Conservation (phyloP, 805 yeast genomes). For the Wickerhamiella galacta region DNA sequence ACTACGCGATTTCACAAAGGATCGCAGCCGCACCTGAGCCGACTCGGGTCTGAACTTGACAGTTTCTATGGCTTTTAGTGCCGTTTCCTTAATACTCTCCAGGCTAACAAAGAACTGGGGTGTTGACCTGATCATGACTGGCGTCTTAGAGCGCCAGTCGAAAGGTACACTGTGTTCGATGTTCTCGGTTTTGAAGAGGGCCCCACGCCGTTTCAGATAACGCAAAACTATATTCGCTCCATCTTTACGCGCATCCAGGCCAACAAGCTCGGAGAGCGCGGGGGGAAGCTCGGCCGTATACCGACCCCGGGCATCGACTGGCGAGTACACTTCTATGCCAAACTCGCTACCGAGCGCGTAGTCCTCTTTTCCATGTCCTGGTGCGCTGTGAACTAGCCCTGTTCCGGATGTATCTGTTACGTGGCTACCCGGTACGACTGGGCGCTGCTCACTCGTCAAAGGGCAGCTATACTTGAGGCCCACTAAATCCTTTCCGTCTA, state of each 20-base stretch:
- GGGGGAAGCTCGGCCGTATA: slow-evolving; percentile 37
- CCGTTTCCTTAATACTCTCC: slow-evolving; percentile 39
- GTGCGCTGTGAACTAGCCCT: slow-evolving; percentile 92
- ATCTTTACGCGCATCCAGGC: slow-evolving; percentile 42
- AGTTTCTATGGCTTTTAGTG: slow-evolving; percentile 38
- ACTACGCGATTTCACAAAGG: slow-evolving; percentile 60
- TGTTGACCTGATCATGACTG: slow-evolving; percentile 86
- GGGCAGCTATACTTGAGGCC: slow-evolving; percentile 40
- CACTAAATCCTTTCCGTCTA: slow-evolving; percentile 30
- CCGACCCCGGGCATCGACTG: slow-evolving; percentile 62
- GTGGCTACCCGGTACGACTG: slow-evolving; percentile 63
- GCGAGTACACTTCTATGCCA: slow-evolving; percentile 46
- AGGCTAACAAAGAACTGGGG: slow-evolving; percentile 96
- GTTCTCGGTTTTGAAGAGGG: slow-evolving; percentile 33
- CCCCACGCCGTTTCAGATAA: slow-evolving; percentile 26
- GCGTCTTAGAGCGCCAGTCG: slow-evolving; percentile 93
- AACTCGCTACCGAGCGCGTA: slow-evolving; percentile 49
- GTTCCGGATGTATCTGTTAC: slow-evolving; percentile 76
- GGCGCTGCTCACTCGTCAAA: slow-evolving; percentile 30
- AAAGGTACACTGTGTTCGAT: slow-evolving; percentile 81
- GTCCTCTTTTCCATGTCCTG: slow-evolving; percentile 96
- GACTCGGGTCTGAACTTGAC: slow-evolving; percentile 61
- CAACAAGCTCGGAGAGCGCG: slow-evolving; percentile 32
- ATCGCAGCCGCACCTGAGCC: slow-evolving; percentile 51
- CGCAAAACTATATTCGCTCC: slow-evolving; percentile 36